phyloP scores from a whole-genome alignment of 345 rosid species.

The Capsella bursapastoris region DNA sequence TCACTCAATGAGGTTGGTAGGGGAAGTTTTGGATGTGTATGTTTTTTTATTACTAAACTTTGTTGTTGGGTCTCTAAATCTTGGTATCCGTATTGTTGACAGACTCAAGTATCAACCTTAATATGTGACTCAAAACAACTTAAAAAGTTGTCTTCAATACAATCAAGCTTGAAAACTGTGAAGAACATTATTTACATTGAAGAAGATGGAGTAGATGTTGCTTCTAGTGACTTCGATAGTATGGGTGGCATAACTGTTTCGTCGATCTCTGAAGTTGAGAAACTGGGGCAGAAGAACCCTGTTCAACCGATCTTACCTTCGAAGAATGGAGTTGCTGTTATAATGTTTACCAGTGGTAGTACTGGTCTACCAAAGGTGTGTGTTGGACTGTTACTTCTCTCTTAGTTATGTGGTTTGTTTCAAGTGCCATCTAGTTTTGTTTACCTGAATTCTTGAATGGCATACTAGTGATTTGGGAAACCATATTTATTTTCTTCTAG shows the following conservation, averaged over 20 bases:
- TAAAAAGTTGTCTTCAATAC: slow-evolving; percentile 66
- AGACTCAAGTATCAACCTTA: slow-evolving; percentile 84
- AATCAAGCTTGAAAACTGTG: slow-evolving; percentile 58
- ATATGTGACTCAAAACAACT: slow-evolving; percentile 80
- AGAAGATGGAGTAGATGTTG: slow-evolving; percentile 55
- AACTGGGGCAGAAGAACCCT: slow-evolving; percentile 62
- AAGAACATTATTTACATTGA: slow-evolving; percentile 78
- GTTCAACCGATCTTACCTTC: slow-evolving; percentile 67
- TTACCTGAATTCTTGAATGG: background rate
- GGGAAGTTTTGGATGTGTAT: background rate
- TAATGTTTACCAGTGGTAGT: slow-evolving; percentile 98
- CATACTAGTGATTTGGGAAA: background rate
- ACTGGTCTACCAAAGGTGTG: slow-evolving; percentile 95
- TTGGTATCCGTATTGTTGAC: slow-evolving; percentile 36
- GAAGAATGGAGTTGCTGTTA: slow-evolving; percentile 69
- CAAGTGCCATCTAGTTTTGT: background rate
- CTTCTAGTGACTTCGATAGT: slow-evolving; percentile 44
- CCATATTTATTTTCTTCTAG: background rate
- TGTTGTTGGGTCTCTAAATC: slow-evolving; percentile 8
- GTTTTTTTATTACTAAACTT: slow-evolving; percentile 6
- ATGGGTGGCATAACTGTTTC: slow-evolving; percentile 56
- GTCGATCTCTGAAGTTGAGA: slow-evolving; percentile 80
- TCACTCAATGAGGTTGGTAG: slow-evolving; percentile 81
- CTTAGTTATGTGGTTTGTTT: slow-evolving; percentile 5
- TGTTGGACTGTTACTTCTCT: slow-evolving; percentile 12